Conservation (phyloP, 129 eudicot genomes). For the Daucus carota region DNA sequence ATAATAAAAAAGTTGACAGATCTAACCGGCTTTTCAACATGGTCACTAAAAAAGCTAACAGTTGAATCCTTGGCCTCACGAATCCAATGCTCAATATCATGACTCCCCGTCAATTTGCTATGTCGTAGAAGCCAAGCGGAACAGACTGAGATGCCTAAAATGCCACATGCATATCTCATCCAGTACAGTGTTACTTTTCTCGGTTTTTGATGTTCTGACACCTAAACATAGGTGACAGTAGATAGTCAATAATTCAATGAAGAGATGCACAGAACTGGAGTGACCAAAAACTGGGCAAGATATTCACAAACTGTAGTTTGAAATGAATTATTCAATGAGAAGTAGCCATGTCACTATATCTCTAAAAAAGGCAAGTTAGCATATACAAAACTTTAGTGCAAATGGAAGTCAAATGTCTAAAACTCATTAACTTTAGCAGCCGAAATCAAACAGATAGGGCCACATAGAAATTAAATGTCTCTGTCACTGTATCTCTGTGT, state of each 20-base stretch:
- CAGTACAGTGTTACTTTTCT: constrained; percentile 64
- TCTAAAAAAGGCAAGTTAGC: neutral
- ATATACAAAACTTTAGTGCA: neutral
- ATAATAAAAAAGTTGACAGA: neutral
- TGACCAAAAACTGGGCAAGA: neutral
- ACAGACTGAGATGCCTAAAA: constrained; percentile 60
- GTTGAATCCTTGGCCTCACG: constrained; percentile 77
- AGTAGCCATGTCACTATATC: neutral
- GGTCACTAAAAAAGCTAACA: constrained; percentile 66
- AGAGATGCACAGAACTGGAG: neutral
- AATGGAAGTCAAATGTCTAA: neutral
- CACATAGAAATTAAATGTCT: neutral
- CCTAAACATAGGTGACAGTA: constrained; percentile 32
- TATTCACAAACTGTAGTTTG: neutral
- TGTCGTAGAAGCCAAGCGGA: constrained; percentile 88
- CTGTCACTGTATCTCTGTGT: neutral
- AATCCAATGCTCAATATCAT: constrained; percentile 94
- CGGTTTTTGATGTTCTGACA: constrained; percentile 68
- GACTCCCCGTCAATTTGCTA: constrained; percentile 88
- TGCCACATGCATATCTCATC: constrained; percentile 78
- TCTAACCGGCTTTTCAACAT: constrained; percentile 96
- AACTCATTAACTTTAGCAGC: neutral
- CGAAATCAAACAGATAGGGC: neutral
- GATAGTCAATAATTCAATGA: neutral
- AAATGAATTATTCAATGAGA: neutral